Conservation (phyloP, 352 stramenopile species). For the Thraustochytrium sp. region DNA sequence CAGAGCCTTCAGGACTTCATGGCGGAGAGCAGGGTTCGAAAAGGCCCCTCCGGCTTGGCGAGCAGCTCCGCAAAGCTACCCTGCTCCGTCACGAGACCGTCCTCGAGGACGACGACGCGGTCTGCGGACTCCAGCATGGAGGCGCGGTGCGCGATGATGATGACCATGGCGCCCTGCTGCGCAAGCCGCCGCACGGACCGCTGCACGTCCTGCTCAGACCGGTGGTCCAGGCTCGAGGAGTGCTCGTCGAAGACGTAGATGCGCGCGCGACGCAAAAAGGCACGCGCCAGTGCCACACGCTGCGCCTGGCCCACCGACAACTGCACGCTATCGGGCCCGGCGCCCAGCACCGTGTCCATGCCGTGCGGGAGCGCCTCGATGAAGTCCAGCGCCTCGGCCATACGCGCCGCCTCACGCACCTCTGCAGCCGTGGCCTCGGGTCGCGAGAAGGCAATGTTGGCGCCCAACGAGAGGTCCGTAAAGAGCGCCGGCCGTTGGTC, state of each 20-base stretch:
- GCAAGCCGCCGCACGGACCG: neutral
- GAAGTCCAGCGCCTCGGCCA: neutral
- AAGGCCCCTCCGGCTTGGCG: neutral
- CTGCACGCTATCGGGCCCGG: neutral
- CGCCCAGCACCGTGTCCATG: neutral
- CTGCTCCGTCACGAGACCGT: neutral
- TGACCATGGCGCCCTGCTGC: neutral
- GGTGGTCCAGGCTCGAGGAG: neutral
- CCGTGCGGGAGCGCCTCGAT: neutral
- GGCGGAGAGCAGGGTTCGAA: neutral
- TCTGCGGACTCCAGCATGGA: neutral
- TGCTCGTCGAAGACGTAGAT: constrained; percentile 25
- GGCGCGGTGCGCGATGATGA: constrained; percentile 23
- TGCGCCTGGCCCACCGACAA: constrained; percentile 11
- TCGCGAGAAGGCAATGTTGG: constrained; percentile 74
- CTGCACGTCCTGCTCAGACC: neutral
- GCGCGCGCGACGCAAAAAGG: neutral
- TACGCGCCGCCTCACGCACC: neutral
- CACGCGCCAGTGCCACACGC: constrained; percentile 23
- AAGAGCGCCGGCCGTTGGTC: constrained; percentile 73
- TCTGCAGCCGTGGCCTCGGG: neutral
- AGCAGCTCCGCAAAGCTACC: neutral
- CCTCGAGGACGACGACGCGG: neutral
- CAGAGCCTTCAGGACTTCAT: no score
- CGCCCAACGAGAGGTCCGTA: constrained; percentile 61